Base-by-base conservation (phyloP, 2,329 filamentous ascomycete species). In the Penicillium oxalicum region DNA sequence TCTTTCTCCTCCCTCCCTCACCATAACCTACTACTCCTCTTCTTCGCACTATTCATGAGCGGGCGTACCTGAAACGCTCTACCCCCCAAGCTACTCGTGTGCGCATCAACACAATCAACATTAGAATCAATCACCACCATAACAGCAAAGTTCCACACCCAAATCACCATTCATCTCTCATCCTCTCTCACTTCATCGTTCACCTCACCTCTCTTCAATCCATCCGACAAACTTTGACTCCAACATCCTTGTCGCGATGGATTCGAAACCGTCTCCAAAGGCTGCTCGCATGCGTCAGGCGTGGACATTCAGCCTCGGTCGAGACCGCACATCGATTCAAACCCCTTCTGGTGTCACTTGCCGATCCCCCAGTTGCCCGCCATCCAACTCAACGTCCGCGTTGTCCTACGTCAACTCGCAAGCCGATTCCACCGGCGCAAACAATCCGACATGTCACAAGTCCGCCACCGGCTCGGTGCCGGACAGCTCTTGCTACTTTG, bases 401-500 rank as follows among this genome's bases (percentile, higher is more conserved):
- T 56, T 46, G 36, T 26, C 26, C 44, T 8, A 39, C 36, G 12
- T 43, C 37, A 28, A 28, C 33, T 24, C 36, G 38, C 9, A 39
- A 33, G 12, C 42, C 37, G 26, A 28, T 29, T 24, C 36, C 40
- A 13, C 46, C 13, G 11, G 2, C 12, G 36, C 9, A 29, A 7
- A 9, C n/a, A 7, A 27, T 11, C 38, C 33, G 25, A 36, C 42
- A 12, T 44, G 11, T 25, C 18, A 36, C 33, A 37, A 36, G 40
- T 28, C 53, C 39, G 50, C 27, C 38, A 51, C 52, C 6, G 29
- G 11, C 29, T 32, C 29, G 11, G 3, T 7, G 29, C 29, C 29
- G 29, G 47, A 62, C 32, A 37, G 46, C 29, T 56, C 49, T 9
- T 57, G 60, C 13, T 55, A 58, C 37, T 69, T 67, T 50, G 61